phyloP scores from a whole-genome alignment of 1,284 basidiomycete species.

The Inonotus obliquus region DNA sequence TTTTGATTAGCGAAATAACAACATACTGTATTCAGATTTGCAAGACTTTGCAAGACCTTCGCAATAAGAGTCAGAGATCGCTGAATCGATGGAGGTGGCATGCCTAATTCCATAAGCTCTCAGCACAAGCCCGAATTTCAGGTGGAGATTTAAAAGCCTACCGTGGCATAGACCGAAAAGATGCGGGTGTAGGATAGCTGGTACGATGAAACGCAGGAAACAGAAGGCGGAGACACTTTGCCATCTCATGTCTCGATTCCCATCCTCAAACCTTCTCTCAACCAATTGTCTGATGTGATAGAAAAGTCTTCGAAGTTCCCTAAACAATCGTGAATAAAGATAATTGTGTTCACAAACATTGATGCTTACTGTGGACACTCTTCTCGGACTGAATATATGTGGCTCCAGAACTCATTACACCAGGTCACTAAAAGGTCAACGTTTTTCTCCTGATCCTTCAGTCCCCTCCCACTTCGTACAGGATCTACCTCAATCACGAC shows the following conservation, averaged over 20 bases:
- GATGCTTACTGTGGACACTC: slow-evolving; percentile 70
- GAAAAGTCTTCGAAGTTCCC: slow-evolving; percentile 73
- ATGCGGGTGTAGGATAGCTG: slow-evolving; percentile 75
- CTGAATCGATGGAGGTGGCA: slow-evolving; percentile 59
- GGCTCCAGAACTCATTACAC: slow-evolving; percentile 73
- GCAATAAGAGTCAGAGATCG: slow-evolving; percentile 74
- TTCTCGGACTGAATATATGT: slow-evolving; percentile 65
- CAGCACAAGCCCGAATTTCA: slow-evolving; percentile 46
- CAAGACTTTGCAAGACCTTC: slow-evolving; percentile 75
- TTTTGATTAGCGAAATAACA: slow-evolving; percentile 25
- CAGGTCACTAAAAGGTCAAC: slow-evolving; percentile 58
- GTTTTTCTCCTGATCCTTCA: slow-evolving; percentile 60
- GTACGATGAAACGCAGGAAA: slow-evolving; percentile 81
- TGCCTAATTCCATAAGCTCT: slow-evolving; percentile 37
- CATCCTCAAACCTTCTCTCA: slow-evolving; percentile 51
- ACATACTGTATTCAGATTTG: slow-evolving; percentile 69
- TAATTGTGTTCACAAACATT: slow-evolving; percentile 17
- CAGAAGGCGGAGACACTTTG: slow-evolving; percentile 83
- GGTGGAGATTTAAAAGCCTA: slow-evolving; percentile 43
- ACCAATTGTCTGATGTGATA: slow-evolving; percentile 68
- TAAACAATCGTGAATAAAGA: slow-evolving; percentile 29
- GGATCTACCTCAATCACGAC: slow-evolving; percentile 78
- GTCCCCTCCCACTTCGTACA: slow-evolving; percentile 50
- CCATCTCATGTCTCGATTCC: slow-evolving; percentile 57
- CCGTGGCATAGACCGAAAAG: slow-evolving; percentile 70